phyloP scores from a whole-genome alignment of 1,284 basidiomycete species.

The Tausonia pullulans region DNA sequence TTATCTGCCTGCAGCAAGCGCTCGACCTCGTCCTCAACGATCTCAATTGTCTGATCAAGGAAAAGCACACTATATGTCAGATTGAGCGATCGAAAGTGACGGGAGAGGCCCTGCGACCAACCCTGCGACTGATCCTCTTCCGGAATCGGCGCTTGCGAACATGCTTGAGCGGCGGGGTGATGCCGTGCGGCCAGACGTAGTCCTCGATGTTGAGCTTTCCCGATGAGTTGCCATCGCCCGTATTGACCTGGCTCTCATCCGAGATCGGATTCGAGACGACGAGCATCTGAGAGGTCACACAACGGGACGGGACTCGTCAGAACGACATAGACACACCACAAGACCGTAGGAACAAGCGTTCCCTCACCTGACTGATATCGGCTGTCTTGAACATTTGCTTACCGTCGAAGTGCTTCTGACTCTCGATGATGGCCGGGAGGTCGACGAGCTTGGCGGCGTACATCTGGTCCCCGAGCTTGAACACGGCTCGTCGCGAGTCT shows the following conservation, averaged over 20 bases:
- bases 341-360: neutral
- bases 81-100: neutral
- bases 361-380: conserved; percentile 81
- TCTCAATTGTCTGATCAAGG: conserved; percentile 68
- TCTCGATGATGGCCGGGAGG: conserved; percentile 85
- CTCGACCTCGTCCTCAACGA: conserved; percentile 94
- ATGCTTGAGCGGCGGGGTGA: conserved; percentile 86
- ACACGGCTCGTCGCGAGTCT: conserved; percentile 86
- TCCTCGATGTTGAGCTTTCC: conserved; percentile 79
- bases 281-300: conserved; percentile 52
- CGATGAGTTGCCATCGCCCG: conserved; percentile 32
- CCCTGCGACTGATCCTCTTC: conserved; percentile 72
- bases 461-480: conserved; percentile 69
- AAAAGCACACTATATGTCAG: neutral
- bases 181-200: conserved; percentile 93
- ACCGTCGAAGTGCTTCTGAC: conserved; percentile 92
- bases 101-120: conserved; percentile 32
- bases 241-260: conserved; percentile 47
- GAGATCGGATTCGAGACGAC: conserved; percentile 68
- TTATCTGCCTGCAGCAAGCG: conserved; percentile 77
- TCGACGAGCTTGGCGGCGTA: conserved; percentile 94
- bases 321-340: neutral
- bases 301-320: neutral
- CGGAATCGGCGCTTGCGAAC: conserved; percentile 88
- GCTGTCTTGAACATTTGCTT: conserved; percentile 97